Evolutionary conservation across 2,329 filamentous ascomycete species (phyloP).

Genomic region (Cladorrhinum sp.): DNA sequence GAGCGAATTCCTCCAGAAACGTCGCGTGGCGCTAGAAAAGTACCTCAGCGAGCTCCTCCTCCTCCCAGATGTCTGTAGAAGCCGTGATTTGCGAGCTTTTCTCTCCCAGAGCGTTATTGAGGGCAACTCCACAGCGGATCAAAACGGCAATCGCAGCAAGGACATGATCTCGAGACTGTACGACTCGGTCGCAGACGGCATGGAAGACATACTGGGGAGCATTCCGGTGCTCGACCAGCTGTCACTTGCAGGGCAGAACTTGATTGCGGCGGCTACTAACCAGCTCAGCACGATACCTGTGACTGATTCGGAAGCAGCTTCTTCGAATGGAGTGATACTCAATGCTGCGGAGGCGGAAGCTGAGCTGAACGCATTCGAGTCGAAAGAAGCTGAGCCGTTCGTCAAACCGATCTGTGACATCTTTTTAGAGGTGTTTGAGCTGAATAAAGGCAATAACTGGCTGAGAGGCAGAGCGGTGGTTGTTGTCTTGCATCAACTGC

Average conservation of each 20-base stretch:
- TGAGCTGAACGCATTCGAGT: constrained; percentile 89
- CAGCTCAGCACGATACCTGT: constrained; percentile 57
- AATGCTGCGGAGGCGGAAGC: constrained; percentile 79
- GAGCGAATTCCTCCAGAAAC: constrained; percentile 90
- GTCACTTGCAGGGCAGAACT: constrained; percentile 85
- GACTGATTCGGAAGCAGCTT: constrained; percentile 49
- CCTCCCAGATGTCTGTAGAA: constrained; percentile 90
- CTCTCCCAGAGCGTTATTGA: constrained; percentile 78
- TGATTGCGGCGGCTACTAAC: constrained; percentile 72
- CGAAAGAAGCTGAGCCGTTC: constrained; percentile 81
- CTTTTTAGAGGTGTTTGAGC: constrained; percentile 91
- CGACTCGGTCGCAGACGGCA: constrained; percentile 93
- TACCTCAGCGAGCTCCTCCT: constrained; percentile 81
- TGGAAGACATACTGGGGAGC: constrained; percentile 96
- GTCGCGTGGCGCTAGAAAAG: constrained; percentile 75
- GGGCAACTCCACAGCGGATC: constrained; percentile 45
- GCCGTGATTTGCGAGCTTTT: constrained; percentile 86
- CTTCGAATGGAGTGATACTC: constrained; percentile 41
- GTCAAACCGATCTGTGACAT: constrained; percentile 98
- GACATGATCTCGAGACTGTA: constrained; percentile 94
- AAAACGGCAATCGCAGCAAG: constrained; percentile 60
- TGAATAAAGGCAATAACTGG: constrained; percentile 96
- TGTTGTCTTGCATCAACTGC: constrained; percentile 89
- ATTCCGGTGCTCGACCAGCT: constrained; percentile 94
- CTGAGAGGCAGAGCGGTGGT: constrained; percentile 92